These are phyloP conservation scores for Dictyostelium capitatum DNA, from an alignment of 78 protist genomes.

Conservation along the genomic window DNA sequence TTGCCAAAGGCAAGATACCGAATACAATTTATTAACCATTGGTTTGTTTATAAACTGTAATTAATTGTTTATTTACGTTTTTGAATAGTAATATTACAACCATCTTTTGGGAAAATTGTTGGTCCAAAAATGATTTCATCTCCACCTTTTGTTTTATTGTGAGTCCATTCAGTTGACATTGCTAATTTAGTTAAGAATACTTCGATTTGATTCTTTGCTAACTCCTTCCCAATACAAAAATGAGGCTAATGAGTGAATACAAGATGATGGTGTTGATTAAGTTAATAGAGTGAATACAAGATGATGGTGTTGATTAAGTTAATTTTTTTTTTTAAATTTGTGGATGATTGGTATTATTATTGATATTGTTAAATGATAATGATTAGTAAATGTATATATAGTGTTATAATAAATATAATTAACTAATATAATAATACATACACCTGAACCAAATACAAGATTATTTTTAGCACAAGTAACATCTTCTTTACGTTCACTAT, in stretches of 20 bases:
- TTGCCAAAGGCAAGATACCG: too few relatives aligned
- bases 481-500: constrained; percentile 69
- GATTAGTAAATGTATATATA: too few relatives aligned
- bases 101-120: constrained; percentile 87
- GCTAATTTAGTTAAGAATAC: constrained; percentile 71
- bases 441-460: constrained; percentile 30
- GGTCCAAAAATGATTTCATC: constrained; percentile 86
- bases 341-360: too few relatives aligned
- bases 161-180: constrained; percentile 62
- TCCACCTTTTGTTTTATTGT: constrained; percentile 69
- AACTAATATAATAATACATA: constrained; percentile 3
- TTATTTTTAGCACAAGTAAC: constrained; percentile 69
- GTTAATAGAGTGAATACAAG: too few relatives aligned
- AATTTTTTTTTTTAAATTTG: too few relatives aligned
- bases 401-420: constrained; percentile 22
- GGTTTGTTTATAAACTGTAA: too few relatives aligned
- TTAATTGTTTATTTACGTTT: neutral
- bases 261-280: too few relatives aligned
- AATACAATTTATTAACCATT: too few relatives aligned
- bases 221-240: constrained; percentile 85
- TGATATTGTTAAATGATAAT: too few relatives aligned
- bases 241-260: constrained; percentile 70
- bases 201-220: constrained; percentile 86
- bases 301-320: too few relatives aligned
- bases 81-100: constrained; percentile 32